These are phyloP conservation scores for Desmodesmus armatus DNA, from an alignment of 139 green algal genomes.

Conservation along the genomic window DNA sequence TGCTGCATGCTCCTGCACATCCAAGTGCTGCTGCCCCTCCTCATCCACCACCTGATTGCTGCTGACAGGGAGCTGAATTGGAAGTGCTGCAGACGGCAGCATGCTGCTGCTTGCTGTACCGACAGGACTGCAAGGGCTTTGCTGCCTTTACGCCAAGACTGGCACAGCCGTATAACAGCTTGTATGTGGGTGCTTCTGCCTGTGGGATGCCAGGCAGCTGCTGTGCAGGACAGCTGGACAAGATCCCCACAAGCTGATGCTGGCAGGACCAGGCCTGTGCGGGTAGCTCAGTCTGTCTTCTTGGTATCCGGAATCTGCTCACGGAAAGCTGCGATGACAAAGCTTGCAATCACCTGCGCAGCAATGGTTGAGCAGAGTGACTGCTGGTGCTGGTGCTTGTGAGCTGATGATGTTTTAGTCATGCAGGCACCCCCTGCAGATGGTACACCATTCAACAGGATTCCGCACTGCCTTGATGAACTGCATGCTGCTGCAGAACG, in stretches of 20 bases:
- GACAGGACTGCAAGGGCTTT: too few species aligned
- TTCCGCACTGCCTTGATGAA: too few species aligned
- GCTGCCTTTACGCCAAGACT: background rate
- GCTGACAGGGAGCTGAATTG: background rate
- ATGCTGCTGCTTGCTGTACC: background rate
- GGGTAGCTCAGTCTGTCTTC: conserved; percentile 3
- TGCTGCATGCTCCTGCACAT: conserved; percentile 30
- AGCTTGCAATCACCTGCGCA: conserved; percentile 40
- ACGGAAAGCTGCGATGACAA: conserved; percentile 30
- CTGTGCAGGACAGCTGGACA: too few species aligned
- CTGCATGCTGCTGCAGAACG: too few species aligned
- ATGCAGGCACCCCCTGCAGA: too few species aligned
- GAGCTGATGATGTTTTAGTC: too few species aligned
- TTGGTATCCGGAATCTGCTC: conserved; percentile 9
- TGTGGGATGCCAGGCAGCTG: too few species aligned
- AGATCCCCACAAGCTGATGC: too few species aligned
- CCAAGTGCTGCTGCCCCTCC: conserved; percentile 19
- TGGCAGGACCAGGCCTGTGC: too few species aligned
- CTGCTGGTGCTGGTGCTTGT: too few species aligned
- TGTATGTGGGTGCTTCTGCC: background rate
- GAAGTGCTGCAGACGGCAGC: background rate
- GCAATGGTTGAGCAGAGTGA: background rate
- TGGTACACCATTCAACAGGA: too few species aligned
- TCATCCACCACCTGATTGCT: background rate
- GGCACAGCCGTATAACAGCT: too few species aligned